Conservation (phyloP, 805 yeast species). For the Priceomyces fermenticarens region DNA sequence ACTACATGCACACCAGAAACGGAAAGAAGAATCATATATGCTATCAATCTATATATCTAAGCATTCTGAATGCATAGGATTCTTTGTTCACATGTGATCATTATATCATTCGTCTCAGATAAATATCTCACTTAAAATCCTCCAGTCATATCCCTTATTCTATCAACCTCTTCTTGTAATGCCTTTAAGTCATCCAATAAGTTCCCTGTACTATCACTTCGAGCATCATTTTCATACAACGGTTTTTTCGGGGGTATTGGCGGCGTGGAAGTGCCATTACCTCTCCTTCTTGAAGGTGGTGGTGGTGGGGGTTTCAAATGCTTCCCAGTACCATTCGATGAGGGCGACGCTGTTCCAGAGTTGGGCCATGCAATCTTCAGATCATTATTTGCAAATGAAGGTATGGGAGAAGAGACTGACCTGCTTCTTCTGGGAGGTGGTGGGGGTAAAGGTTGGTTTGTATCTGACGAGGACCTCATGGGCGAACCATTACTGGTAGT, state of each 20-base stretch:
- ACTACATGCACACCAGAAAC: no score
- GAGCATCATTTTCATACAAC: conserved; percentile 2
- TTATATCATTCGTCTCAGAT: background rate
- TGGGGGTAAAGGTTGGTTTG: conserved; percentile 19
- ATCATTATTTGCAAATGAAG: conserved; percentile 5
- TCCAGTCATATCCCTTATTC: conserved; percentile 45
- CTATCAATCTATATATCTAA: no score
- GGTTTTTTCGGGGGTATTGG: conserved; percentile 28
- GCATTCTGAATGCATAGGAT: no score
- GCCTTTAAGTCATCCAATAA: conserved; percentile 64
- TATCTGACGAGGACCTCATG: background rate
- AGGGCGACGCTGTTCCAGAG: conserved; percentile 22
- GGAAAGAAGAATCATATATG: no score
- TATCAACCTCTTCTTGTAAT: conserved; percentile 68
- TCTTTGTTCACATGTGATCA: no score
- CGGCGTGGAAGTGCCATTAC: conserved; percentile 9
- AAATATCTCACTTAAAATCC: conserved; percentile 27
- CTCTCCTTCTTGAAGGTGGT: conserved; percentile 37
- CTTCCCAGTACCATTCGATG: conserved; percentile 10
- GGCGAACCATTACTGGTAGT: conserved; percentile 13
- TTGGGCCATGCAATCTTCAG: background rate
- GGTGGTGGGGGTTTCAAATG: conserved; percentile 24
- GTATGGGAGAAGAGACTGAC: conserved; percentile 29
- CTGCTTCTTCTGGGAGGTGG: conserved; percentile 35
- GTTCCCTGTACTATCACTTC: conserved; percentile 41